A percentile compares a stretch with the other conserved stretches of the same genome.
phyloP scores from a whole-genome alignment of 2,329 filamentous ascomycete genomes.

The Talaromyces sp. region DNA sequence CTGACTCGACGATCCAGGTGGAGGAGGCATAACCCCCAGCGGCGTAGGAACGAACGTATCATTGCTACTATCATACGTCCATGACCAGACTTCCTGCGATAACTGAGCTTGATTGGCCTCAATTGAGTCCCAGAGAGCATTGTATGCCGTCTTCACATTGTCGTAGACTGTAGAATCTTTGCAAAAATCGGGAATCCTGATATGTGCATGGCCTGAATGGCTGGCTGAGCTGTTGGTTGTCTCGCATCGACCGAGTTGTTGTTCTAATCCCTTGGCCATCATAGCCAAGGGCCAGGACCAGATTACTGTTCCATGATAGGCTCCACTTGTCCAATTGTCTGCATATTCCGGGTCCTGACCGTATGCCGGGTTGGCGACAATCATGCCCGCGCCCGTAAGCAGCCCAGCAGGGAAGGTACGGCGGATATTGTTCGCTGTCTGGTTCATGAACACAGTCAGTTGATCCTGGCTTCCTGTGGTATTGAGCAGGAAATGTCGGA shows the following conservation, averaged over 20 bases:
- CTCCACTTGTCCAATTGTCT: conserved; percentile 55
- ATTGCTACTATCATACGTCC: conserved; percentile 50
- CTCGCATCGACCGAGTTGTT: conserved; percentile 57
- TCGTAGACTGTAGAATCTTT: conserved; percentile 42
- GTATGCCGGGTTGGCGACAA: conserved; percentile 63
- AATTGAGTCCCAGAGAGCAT: conserved; percentile 61
- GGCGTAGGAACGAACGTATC: conserved; percentile 51
- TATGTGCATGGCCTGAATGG: background rate
- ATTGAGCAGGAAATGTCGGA: conserved; percentile 63
- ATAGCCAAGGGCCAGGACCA: conserved; percentile 66
- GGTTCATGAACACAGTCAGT: conserved; percentile 56
- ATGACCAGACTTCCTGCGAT: conserved; percentile 63
- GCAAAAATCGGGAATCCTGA: conserved; percentile 52
- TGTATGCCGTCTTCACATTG: conserved; percentile 56
- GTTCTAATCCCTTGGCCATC: conserved; percentile 61
- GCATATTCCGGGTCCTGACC: conserved; percentile 50
- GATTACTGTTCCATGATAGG: conserved; percentile 64
- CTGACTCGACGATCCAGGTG: conserved; percentile 43
- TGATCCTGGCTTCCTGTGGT: conserved; percentile 55
- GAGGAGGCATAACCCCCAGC: conserved; percentile 53
- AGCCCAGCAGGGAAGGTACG: conserved; percentile 60
- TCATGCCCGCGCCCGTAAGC: conserved; percentile 55
- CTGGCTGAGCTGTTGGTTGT: background rate
- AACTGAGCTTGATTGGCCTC: conserved; percentile 55
- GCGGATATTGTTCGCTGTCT: conserved; percentile 58